Percentiles rank a stretch among this genome's conserved stretches.
Conservation (phyloP, 495 filamentous ascomycete genomes). For the Penicillium odoratum region DNA sequence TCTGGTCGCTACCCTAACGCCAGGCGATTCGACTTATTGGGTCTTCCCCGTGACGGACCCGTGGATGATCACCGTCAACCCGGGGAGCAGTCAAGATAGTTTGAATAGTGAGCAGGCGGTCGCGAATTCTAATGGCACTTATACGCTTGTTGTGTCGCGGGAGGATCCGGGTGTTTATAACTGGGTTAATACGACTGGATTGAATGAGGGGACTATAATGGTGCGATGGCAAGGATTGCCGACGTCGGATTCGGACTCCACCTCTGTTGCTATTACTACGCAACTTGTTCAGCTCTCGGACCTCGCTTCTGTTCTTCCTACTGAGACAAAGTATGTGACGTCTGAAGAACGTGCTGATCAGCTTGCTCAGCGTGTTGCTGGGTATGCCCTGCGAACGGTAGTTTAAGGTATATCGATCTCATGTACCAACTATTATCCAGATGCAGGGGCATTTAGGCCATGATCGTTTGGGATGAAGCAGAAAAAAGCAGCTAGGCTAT, state of each 20-base stretch:
- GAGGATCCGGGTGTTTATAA: constrained; percentile 18
- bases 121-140: constrained; percentile 12
- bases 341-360: not conserved
- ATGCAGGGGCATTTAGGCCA: not conserved
- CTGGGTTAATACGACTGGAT: constrained; percentile 15
- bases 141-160: constrained; percentile 15
- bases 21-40: constrained; percentile 15
- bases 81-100: not conserved
- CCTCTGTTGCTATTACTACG: too few species aligned
- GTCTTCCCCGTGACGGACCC: constrained; percentile 16
- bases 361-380: not conserved
- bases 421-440: not conserved
- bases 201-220: constrained; percentile 18
- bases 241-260: too few species aligned
- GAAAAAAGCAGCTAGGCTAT: not conserved
- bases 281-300: too few species aligned
- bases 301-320: not conserved
- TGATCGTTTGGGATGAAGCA: not conserved
- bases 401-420: not conserved
- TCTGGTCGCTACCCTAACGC: constrained; percentile 17
- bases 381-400: not conserved
- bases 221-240: constrained; percentile 19
- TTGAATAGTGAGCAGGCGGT: not conserved
- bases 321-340: not conserved
- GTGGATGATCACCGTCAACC: constrained; percentile 13